Base-by-base conservation (phyloP, 2,329 filamentous ascomycete genomes). In the Microcyclospora pomicola region DNA sequence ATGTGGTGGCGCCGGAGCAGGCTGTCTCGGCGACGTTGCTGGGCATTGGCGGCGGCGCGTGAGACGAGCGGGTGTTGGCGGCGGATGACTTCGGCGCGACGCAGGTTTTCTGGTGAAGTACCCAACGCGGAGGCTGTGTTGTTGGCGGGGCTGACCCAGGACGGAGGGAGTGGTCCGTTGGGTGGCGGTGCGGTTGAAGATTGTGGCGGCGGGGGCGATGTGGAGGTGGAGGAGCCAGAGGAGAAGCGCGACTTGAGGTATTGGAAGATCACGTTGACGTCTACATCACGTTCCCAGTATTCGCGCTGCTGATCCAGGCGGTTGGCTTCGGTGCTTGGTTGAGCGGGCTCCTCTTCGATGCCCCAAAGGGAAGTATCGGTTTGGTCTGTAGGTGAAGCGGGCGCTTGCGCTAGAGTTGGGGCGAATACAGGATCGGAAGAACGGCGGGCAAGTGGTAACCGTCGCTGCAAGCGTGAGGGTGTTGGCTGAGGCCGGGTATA, bases 271-370 rank as follows among this genome's bases (percentile, higher is more conserved):
- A 94, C 81, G 55, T 82, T 82, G 47, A 95, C 75, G 53, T 96
- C 87, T 5, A 96, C 71, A 38, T 94, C 83, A 42, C 80, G 78
- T 61, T 96, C 87, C 91, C 91, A 98, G 54, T 94, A 91, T 28
- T 91, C 82, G 15, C 66, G 66, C 41, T 77, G 73, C 34, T 62
- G 58, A 53, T 46, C 54, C 40, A 48, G 32, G 39, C 41, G 32
- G 39, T 46, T 27, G 38, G 47, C 40, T 36, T 54, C 46, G 10
- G 46, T 47, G 9, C 41, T 49, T 49, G 43, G 59, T 7, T 49
- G 42, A 11, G 63, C 56, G 10, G 69, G 64, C 34, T 74, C 70
- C 48, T 80, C 77, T 52, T 80, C 75, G 34, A 80, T 77, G 15
- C 75, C 75, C 75, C 75, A 80, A 15, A 75, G 64, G 13, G 73